Base-by-base conservation (phyloP, 75 land plant species). In the Cupressus sempervirens region DNA sequence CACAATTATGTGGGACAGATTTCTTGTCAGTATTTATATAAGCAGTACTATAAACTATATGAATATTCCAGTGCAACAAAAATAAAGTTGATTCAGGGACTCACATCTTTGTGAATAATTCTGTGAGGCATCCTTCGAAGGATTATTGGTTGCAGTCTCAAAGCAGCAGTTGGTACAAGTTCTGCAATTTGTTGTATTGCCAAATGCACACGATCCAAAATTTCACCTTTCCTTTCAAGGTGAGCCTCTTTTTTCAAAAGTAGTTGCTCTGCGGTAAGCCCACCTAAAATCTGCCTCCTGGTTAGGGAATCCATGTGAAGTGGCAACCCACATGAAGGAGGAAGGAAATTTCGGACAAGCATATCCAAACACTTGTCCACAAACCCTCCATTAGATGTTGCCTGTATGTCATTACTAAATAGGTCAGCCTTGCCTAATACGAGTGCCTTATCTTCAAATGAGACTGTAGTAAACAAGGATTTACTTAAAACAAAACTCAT, bases 281-380 rank as follows among this genome's bases (percentile, higher is more conserved):
- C 91, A 62, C 87, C 89, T 86, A 88, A 86, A 77, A 88, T 13
- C 56, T 82, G 80, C 50, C 82, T 83, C 67, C 85, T 83, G 32
- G 85, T 91, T 16, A 86, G 84, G 30, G 80, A 82, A 81, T 91
- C 92, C 41, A 91, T 40, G 41, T 83, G 86, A 0, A 85, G 81
- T 20, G 86, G 88, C 12, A 89, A 52, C 16, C 91, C 88, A n/a
- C 91, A 89, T 15, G 76, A 56, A 3, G 99, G 99, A 2, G 99
- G 96, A 35, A 89, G 70, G 52, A 97, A 95, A 82, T 97, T 94
- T 84, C 87, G 79, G 6, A 97, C 96, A 80, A 97, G 95, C 93
- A 93, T 93, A 12, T 91, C 90, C 86, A 97, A 87, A 82, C 94
- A 94, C 29, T 84, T 87, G 76, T 93, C 90, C 30, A 95, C 85